These are phyloP conservation scores for Pseudotsuga menziesii DNA, from an alignment of 75 land plant species.

Conservation along the genomic window DNA sequence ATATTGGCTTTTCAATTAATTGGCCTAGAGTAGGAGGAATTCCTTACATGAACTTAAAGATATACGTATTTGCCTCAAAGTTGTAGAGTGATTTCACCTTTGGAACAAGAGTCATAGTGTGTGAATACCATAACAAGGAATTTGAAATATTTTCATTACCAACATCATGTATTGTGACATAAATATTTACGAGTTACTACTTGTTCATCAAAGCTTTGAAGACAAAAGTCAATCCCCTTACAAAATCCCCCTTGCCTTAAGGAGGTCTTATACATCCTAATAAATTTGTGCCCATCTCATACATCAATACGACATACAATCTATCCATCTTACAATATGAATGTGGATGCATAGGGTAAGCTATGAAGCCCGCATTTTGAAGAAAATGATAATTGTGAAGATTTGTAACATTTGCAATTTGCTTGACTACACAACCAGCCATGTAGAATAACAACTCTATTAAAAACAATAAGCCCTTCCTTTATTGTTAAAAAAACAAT, in stretches of 20 bases:
- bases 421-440: constrained; percentile 94
- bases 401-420: constrained; percentile 84
- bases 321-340: constrained; percentile 99
- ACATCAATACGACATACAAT: no score
- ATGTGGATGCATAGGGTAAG: constrained; percentile 95
- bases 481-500: constrained; percentile 75
- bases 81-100: constrained; percentile 77
- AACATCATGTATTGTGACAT: constrained; percentile 95
- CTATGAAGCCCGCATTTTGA: constrained; percentile 98
- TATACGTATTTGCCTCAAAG: constrained; percentile 61
- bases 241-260: constrained; percentile 75
- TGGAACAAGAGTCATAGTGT: constrained; percentile 84
- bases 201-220: constrained; percentile 93
- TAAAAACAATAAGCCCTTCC: constrained; percentile 4
- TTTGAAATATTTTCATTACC: constrained; percentile 78
- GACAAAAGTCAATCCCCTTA: constrained; percentile 96
- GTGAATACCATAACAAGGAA: constrained; percentile 89
- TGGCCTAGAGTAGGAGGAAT: constrained; percentile 94
- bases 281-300: constrained; percentile 89
- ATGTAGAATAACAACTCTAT: constrained; percentile 92
- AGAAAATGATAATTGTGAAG: constrained; percentile 86
- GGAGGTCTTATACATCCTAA: constrained; percentile 96
- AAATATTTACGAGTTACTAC: constrained; percentile 99
- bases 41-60: constrained; percentile 71
- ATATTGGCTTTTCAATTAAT: constrained; percentile 85